Conservation (phyloP, 306 rosid genomes). For the Fragaria nilgerrensis region DNA sequence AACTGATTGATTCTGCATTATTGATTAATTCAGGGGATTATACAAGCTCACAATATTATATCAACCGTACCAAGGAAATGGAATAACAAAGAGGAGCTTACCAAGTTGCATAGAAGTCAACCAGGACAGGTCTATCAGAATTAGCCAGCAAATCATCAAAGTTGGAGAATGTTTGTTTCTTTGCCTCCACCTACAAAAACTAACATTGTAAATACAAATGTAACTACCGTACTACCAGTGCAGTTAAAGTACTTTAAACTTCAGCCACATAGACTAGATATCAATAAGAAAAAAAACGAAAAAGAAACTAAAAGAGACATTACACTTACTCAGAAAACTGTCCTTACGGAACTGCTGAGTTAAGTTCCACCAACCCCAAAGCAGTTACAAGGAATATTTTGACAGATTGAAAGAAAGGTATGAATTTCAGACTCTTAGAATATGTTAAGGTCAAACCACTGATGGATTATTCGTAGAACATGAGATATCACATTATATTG, state of each 20-base stretch:
- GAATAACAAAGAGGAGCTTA: conserved; percentile 21
- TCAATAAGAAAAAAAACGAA: background rate
- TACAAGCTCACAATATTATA: background rate
- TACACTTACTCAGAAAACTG: background rate
- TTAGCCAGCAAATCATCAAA: conserved; percentile 78
- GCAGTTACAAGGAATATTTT: background rate
- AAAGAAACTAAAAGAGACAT: background rate
- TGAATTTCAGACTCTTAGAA: background rate
- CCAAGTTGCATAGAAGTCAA: conserved; percentile 99
- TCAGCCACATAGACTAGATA: background rate
- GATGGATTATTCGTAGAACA: background rate
- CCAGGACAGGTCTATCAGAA: conserved; percentile 76
- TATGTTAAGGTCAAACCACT: background rate
- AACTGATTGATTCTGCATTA: background rate
- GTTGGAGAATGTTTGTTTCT: conserved; percentile 74
- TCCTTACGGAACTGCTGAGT: background rate
- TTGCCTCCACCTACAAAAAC: conserved; percentile 67
- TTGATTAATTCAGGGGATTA: background rate
- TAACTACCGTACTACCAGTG: conserved; percentile 13
- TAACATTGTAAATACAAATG: conserved; percentile 2
- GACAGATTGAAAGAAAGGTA: background rate
- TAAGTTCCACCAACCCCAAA: background rate
- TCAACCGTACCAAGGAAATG: background rate
- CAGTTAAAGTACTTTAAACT: background rate
- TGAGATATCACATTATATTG: no score